These are phyloP conservation scores for Hordeum pubiflorum DNA, from an alignment of 202 grass and related monocot species.

Conservation along the genomic window DNA sequence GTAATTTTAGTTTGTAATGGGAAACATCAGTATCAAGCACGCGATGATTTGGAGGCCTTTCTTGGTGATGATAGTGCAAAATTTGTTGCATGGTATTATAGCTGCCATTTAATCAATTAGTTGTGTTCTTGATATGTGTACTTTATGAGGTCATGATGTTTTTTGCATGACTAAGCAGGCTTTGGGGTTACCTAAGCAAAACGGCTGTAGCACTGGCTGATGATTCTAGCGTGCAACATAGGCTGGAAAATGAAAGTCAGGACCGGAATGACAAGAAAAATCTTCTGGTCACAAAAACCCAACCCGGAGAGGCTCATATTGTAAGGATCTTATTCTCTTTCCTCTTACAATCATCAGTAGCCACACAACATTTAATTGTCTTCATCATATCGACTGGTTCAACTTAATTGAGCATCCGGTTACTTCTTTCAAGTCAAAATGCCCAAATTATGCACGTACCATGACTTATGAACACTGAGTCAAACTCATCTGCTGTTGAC, in stretches of 20 bases:
- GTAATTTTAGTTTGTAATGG: conserved; percentile 85
- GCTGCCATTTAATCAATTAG: neutral
- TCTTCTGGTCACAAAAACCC: neutral
- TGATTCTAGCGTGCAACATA: conserved; percentile 26
- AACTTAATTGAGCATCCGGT: conserved; percentile 7
- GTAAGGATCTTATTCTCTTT: conserved; percentile 30
- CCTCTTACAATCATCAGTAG: neutral
- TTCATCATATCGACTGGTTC: neutral
- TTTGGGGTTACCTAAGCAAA: conserved; percentile 52
- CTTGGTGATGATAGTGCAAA: conserved; percentile 61
- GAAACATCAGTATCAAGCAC: conserved; percentile 80
- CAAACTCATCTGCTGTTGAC: neutral
- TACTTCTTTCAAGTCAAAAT: neutral
- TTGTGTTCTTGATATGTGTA: neutral
- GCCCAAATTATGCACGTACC: conserved; percentile 1
- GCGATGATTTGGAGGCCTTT: conserved; percentile 75
- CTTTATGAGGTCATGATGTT: conserved; percentile 17
- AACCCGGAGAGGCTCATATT: neutral
- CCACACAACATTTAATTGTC: neutral
- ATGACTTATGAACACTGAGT: neutral
- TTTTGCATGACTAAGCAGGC: conserved; percentile 37
- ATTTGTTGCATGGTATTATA: conserved; percentile 79
- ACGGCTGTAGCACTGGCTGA: neutral
- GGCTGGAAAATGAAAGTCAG: neutral
- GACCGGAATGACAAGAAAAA: conserved; percentile 22